Conservation (phyloP, 2,329 filamentous ascomycete species). For the Pseudopyricularia javanii region DNA sequence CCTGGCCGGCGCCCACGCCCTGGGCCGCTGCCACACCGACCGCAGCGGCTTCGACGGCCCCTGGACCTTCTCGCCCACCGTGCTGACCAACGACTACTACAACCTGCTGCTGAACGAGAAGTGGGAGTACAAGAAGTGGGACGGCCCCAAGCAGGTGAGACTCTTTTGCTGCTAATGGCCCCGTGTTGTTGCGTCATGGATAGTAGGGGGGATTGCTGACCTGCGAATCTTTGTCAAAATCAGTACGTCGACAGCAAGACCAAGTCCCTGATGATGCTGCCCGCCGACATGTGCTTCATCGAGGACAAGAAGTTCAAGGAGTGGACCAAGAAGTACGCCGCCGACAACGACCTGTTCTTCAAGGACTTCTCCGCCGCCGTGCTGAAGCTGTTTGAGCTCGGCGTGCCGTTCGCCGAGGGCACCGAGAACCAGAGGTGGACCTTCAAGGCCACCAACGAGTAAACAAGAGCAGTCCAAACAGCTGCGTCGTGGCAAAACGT, state of each 20-base stretch:
- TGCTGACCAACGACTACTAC: conserved; percentile 25
- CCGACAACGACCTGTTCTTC: conserved; percentile 51
- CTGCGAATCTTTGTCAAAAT: too few species aligned
- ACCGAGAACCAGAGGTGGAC: conserved; percentile 41
- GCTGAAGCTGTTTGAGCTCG: conserved; percentile 47
- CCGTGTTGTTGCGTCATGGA: too few species aligned
- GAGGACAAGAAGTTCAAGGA: conserved; percentile 37
- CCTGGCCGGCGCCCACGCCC: conserved; percentile 68
- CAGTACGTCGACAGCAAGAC: conserved; percentile 49
- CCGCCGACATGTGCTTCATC: conserved; percentile 47
- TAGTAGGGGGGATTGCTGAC: too few species aligned
- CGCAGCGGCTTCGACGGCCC: conserved; percentile 24
- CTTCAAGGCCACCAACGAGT: conserved; percentile 47
- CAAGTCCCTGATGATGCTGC: conserved; percentile 49
- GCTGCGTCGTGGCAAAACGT: background rate
- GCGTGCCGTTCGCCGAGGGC: conserved; percentile 68
- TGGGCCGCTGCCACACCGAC: conserved; percentile 49
- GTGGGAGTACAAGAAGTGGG: conserved; percentile 29
- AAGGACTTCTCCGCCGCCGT: conserved; percentile 46
- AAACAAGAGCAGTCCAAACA: conserved; percentile 6
- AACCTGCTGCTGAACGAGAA: conserved; percentile 18
- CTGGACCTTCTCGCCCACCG: conserved; percentile 22
- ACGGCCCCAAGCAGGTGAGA: conserved; percentile 36
- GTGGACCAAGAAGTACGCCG: conserved; percentile 47
- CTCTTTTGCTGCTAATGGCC: too few species aligned